phyloP scores from a whole-genome alignment of 2,329 filamentous ascomycete genomes.

The Chrysoporthe cubensis region DNA sequence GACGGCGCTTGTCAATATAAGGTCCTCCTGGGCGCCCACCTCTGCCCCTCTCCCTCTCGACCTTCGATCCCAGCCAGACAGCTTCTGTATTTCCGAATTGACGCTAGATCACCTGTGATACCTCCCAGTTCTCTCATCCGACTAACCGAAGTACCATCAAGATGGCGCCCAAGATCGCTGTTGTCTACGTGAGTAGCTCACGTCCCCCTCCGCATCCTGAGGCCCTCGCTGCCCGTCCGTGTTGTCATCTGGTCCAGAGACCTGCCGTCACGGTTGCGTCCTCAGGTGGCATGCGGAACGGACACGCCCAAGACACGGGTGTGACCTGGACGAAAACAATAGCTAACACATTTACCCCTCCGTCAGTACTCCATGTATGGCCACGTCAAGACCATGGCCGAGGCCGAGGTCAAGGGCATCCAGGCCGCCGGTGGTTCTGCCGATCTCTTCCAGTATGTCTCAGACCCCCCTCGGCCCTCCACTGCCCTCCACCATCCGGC shows the following conservation, averaged over 20 bases:
- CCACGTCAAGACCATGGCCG: conserved; percentile 81
- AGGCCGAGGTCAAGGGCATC: conserved; percentile 89
- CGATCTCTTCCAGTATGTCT: conserved; percentile 77
- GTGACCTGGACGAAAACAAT: neutral
- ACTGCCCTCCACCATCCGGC: neutral
- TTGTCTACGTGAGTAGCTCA: conserved; percentile 75
- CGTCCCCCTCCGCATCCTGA: neutral
- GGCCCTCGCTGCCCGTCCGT: neutral
- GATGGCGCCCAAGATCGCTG: conserved; percentile 92
- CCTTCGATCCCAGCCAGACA: neutral
- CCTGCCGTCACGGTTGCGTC: neutral
- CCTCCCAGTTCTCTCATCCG: neutral
- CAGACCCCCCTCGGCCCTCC: neutral
- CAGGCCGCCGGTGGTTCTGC: conserved; percentile 81
- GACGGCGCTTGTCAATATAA: conserved; percentile 16
- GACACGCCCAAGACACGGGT: neutral
- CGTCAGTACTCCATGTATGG: conserved; percentile 89
- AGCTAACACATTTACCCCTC: conserved; percentile 11
- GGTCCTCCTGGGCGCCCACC: neutral
- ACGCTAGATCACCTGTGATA: conserved; percentile 12
- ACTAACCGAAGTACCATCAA: conserved; percentile 39
- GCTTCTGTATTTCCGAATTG: conserved; percentile 1
- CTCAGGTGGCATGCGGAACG: too few species aligned
- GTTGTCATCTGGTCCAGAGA: too few species aligned
- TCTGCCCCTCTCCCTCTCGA: neutral